Evolutionary conservation across 1,284 basidiomycete species (phyloP).

Genomic region (Ceratobasidium sp.): DNA sequence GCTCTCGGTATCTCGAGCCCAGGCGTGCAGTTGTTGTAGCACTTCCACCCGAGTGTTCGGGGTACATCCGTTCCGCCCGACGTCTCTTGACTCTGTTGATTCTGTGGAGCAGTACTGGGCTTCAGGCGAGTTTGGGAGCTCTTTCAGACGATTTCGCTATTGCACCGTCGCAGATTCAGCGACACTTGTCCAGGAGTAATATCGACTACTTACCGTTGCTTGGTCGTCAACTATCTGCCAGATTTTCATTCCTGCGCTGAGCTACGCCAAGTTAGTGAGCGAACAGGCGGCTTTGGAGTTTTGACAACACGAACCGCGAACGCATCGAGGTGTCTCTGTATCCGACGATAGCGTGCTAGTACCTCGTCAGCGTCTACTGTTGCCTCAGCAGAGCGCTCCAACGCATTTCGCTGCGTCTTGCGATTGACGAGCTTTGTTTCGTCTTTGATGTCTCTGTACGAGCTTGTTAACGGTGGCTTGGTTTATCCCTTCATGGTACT

Average conservation of each 20-base stretch:
- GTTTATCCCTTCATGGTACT: background rate
- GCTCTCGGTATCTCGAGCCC: background rate
- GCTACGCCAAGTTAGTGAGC: background rate
- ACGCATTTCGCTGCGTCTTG: background rate
- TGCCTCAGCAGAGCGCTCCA: background rate
- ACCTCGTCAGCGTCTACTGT: conserved; percentile 12
- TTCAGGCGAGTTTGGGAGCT: background rate
- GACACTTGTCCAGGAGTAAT: too few relatives aligned
- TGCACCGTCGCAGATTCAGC: background rate
- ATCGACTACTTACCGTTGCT: background rate
- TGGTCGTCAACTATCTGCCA: background rate
- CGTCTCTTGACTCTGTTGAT: background rate
- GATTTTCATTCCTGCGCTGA: background rate
- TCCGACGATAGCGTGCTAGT: conserved; percentile 26
- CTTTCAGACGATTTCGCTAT: conserved; percentile 2
- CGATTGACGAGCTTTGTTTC: background rate
- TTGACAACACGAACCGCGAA: background rate
- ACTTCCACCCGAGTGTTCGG: background rate
- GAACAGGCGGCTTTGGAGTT: background rate
- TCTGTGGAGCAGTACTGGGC: background rate
- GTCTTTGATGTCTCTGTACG: background rate
- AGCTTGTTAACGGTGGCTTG: background rate
- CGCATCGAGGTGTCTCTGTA: background rate
- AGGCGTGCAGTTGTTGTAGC: background rate
- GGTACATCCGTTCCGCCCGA: background rate